Conservation (phyloP, 2,329 filamentous ascomycete genomes). For the Arthrobotrys musiformis region DNA sequence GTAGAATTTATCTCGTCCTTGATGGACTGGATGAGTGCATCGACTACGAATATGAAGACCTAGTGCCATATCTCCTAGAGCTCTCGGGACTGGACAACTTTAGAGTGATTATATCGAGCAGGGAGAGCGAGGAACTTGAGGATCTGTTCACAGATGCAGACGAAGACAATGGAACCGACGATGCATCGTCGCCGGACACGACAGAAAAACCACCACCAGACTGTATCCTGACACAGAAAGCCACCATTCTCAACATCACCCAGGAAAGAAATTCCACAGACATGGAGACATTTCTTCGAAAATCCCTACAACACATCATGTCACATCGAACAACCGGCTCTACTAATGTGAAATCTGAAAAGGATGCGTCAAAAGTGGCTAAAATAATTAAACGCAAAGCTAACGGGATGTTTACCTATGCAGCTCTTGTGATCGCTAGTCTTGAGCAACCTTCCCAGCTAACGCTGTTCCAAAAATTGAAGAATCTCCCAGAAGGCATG, state of each 20-base stretch:
- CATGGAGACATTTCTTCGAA: constrained; percentile 43
- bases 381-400: constrained; percentile 45
- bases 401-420: constrained; percentile 54
- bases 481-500: constrained; percentile 48
- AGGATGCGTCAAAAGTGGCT: constrained; percentile 15
- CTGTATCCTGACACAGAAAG: constrained; percentile 24
- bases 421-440: constrained; percentile 45
- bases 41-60: constrained; percentile 22
- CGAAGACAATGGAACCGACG: background rate
- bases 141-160: constrained; percentile 8
- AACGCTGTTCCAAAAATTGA: constrained; percentile 37
- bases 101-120: constrained; percentile 41
- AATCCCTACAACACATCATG: constrained; percentile 42
- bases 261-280: constrained; percentile 37
- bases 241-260: constrained; percentile 44
- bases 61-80: constrained; percentile 30
- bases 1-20: constrained; percentile 34
- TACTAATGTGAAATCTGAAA: constrained; percentile 1
- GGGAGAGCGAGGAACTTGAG: constrained; percentile 36
- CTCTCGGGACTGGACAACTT: constrained; percentile 14
- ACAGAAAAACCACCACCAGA: background rate
- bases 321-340: constrained; percentile 2
- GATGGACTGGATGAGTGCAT: constrained; percentile 50
- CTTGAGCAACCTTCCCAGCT: constrained; percentile 47
- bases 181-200: background rate